Conservation (phyloP, 805 yeast species). For the Candida montana region DNA sequence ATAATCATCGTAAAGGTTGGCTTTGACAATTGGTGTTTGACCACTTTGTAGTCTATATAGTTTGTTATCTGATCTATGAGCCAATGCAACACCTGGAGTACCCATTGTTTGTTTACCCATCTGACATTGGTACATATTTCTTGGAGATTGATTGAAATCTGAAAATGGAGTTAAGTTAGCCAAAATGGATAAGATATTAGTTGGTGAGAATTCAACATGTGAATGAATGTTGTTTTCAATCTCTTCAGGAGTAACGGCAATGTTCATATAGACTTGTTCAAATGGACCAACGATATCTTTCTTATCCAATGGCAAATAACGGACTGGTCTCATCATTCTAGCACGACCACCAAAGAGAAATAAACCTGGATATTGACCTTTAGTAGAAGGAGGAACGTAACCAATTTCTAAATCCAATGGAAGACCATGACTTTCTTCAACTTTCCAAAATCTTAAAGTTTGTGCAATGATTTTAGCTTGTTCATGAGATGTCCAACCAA, state of each 20-base stretch:
- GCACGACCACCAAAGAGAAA: constrained; percentile 88
- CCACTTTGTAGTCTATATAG: constrained; percentile 90
- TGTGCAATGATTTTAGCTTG: constrained; percentile 85
- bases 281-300: constrained; percentile 93
- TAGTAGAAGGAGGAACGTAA: constrained; percentile 89
- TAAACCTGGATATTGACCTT: constrained; percentile 97
- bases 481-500: constrained; percentile 92
- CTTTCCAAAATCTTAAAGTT: constrained; percentile 88
- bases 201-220: constrained; percentile 93
- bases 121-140: constrained; percentile 99
- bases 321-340: constrained; percentile 94
- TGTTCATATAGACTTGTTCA: constrained; percentile 94
- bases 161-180: constrained; percentile 98
- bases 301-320: constrained; percentile 79
- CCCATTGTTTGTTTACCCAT: constrained; percentile 99
- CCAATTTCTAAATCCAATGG: constrained; percentile 91
- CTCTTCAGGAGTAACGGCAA: constrained; percentile 92
- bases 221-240: constrained; percentile 75
- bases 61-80: constrained; percentile 91
- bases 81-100: constrained; percentile 95
- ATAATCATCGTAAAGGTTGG: constrained; percentile 87
- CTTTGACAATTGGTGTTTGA: constrained; percentile 95
- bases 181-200: constrained; percentile 87
- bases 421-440: constrained; percentile 69
- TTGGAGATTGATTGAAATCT: constrained; percentile 97